Base-by-base conservation (phyloP, 2,329 filamentous ascomycete species). In the Dothideomycetes sp. region DNA sequence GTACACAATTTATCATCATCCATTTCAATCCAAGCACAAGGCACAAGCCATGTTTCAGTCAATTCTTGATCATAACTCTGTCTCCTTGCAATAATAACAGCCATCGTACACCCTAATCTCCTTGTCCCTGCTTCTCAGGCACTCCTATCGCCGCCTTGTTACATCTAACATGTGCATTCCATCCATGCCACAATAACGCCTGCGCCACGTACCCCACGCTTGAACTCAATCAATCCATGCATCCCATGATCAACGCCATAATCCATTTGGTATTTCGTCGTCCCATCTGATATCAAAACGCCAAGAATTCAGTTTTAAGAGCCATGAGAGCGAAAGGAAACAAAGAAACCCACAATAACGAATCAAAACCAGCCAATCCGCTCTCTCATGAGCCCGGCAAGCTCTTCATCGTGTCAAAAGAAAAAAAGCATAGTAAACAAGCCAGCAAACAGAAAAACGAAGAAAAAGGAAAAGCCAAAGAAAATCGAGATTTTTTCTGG, bases 161-260 rank as follows among this genome's bases (percentile, higher is more conserved):
- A 15, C 16, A 18, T 9, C 35, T 19, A 28, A 39, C 36, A 40
- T 39, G 36, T 39, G 36, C 35, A 24, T n/a, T n/a, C n/a, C n/a
- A n/a, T 27, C 35, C 13, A 20, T 38, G 35, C 25, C 36, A 39
- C 28, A 31, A 4, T 11, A 40, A 40, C 37, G 37, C 37, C 37
- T 40, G 29, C 37, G 37, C 37, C 23, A 40, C 36, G 36, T 39
- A 15, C 19, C n/a, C 20, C 29, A 33, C 37, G 37, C 37, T 40
- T 28, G 37, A 15, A 27, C n/a, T 8, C 29, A 15, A 40, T 18
- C 19, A 19, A 19, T 9, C 37, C 37, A 32, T 32, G 20, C 27
- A 32, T 32, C 27, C 37, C 37, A 33, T 33, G 29, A 32, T 33
- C 37, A 33, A 40, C 37, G 37, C 37, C 37, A n/a, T n/a, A n/a